These are phyloP conservation scores for Domatiomyces globalis DNA, from an alignment of 2,329 filamentous ascomycete genomes.

Conservation along the genomic window DNA sequence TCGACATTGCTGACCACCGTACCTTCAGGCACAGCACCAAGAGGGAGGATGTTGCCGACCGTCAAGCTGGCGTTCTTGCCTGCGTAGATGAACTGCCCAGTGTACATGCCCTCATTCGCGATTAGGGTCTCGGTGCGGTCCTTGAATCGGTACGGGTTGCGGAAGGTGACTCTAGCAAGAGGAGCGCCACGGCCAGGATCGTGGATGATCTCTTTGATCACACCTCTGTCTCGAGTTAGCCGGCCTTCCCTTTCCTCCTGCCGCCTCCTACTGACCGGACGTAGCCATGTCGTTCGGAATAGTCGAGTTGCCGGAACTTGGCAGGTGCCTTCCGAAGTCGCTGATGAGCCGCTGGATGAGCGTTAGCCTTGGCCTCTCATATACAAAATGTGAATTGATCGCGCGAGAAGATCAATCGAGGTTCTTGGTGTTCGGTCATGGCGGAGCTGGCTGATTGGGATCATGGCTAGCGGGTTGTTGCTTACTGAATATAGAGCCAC, in stretches of 20 bases:
- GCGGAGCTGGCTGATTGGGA: not conserved
- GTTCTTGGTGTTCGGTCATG: not conserved
- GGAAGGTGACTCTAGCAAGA: conserved; percentile 92
- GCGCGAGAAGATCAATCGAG: not conserved
- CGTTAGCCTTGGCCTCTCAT: not conserved
- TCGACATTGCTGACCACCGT: conserved; percentile 98
- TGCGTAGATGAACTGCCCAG: conserved; percentile 99
- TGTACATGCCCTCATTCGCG: conserved; percentile 99
- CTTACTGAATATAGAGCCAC: conserved; percentile 61
- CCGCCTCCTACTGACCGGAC: not conserved
- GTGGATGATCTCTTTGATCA: conserved; percentile 99
- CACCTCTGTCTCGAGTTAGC: conserved; percentile 64
- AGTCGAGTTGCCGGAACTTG: conserved; percentile 95
- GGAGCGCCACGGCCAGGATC: conserved; percentile 96
- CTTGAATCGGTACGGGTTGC: conserved; percentile 97
- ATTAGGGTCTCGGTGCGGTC: conserved; percentile 98
- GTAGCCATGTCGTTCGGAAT: conserved; percentile 76
- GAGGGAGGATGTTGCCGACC: conserved; percentile 93
- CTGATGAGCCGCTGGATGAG: not conserved
- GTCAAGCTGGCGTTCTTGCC: conserved; percentile 97
- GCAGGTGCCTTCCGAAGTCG: conserved; percentile 37
- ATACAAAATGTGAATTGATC: not conserved
- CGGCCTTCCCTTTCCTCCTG: not conserved
- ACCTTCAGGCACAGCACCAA: conserved; percentile 92
- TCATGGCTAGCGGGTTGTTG: not conserved